Percentiles rank a stretch among this genome's conserved stretches.
Evolutionary conservation across 495 filamentous ascomycete genomes (phyloP).

Genomic region (Apiosordaria backusii): DNA sequence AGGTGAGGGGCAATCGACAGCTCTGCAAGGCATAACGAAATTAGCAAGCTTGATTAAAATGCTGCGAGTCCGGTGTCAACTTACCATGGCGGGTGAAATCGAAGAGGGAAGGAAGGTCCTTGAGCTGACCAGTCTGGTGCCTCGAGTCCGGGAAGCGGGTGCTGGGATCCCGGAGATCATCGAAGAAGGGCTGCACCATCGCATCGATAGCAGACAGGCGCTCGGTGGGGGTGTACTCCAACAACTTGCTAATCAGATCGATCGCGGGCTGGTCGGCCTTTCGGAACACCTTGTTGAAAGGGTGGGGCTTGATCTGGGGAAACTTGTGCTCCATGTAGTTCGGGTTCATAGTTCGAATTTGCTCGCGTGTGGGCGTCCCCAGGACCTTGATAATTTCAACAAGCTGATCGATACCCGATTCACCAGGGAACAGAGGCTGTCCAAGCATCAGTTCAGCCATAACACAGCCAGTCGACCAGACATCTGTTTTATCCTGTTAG

Average conservation of each 20-base stretch:
- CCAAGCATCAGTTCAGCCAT: conserved; percentile 99
- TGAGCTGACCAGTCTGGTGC: conserved; percentile 67
- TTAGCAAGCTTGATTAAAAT: not conserved
- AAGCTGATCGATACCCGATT: conserved; percentile 97
- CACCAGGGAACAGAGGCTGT: conserved; percentile 97
- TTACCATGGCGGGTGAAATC: conserved; percentile 92
- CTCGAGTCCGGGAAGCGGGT: conserved; percentile 92
- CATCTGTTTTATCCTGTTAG: conserved; percentile 57
- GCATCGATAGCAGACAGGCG: conserved; percentile 91
- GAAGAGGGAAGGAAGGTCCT: conserved; percentile 83
- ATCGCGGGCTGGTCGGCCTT: conserved; percentile 90
- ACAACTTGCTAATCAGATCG: conserved; percentile 85
- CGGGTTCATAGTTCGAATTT: conserved; percentile 99
- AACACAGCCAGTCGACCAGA: conserved; percentile 98
- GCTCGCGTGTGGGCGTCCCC: conserved; percentile 94
- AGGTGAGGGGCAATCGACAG: conserved; percentile 87
- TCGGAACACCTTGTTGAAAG: conserved; percentile 98
- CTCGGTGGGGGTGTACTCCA: conserved; percentile 97
- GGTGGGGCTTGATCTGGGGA: conserved; percentile 98
- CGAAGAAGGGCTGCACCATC: conserved; percentile 98
- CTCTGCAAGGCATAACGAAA: conserved; percentile 51
- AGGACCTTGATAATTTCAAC: conserved; percentile 99
- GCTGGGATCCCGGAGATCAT: conserved; percentile 84
- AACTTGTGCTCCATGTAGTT: conserved; percentile 99
- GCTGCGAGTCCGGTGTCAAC: conserved; percentile 22